These are phyloP conservation scores for Casuarina cunninghamiana DNA, from an alignment of 306 rosid genomes.

Conservation along the genomic window DNA sequence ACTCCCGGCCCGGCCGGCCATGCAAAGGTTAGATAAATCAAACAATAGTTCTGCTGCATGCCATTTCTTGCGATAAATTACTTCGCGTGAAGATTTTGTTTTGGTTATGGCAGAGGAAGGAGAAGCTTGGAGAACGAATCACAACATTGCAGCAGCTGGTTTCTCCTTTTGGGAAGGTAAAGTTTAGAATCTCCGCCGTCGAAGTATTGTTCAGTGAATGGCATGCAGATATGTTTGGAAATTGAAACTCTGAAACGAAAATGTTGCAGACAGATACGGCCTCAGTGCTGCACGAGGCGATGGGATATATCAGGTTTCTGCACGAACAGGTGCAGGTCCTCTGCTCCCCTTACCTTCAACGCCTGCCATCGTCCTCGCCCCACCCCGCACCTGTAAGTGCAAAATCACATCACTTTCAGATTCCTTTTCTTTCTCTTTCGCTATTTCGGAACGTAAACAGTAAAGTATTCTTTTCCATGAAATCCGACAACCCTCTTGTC, in stretches of 20 bases:
- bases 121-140: slow-evolving; percentile 81
- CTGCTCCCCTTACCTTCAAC: slow-evolving; percentile 79
- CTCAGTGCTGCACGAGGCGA: slow-evolving; percentile 92
- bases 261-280: slow-evolving; percentile 88
- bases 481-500: too few relatives aligned
- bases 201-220: neutral
- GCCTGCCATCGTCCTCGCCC: slow-evolving; percentile 28
- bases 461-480: too few relatives aligned
- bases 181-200: neutral
- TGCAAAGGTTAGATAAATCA: slow-evolving; percentile 53
- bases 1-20: slow-evolving; percentile 42
- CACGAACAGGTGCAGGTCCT: slow-evolving; percentile 90
- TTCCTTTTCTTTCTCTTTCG: slow-evolving; percentile 12
- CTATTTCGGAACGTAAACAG: neutral
- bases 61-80: neutral
- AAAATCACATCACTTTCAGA: neutral
- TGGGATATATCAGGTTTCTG: slow-evolving; percentile 84
- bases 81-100: neutral
- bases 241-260: slow-evolving; percentile 13
- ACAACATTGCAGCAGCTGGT: slow-evolving; percentile 82
- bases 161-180: slow-evolving; percentile 96
- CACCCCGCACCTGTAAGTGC: slow-evolving; percentile 43
- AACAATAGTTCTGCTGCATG: neutral
- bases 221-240: neutral
- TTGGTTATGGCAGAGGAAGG: slow-evolving; percentile 54